A percentile compares a stretch with the other conserved stretches of the same genome.
phyloP scores from a whole-genome alignment of 2,329 filamentous ascomycete species.

The Dactylellina cionopaga region DNA sequence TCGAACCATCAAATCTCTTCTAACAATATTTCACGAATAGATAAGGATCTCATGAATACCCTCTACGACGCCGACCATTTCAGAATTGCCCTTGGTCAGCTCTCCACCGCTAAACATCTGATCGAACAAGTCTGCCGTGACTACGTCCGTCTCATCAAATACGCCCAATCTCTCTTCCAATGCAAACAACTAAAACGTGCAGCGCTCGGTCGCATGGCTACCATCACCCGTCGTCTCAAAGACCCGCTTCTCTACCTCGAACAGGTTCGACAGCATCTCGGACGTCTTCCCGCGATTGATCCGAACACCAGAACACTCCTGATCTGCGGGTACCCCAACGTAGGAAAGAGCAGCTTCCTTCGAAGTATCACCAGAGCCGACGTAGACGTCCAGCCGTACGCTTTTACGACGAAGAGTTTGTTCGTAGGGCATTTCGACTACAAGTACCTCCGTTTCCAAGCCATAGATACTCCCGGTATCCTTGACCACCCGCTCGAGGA shows the following conservation, averaged over 20 bases:
- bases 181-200: conserved; percentile 99
- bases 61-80: conserved; percentile 99
- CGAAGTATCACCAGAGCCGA: conserved; percentile 91
- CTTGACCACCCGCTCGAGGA: conserved; percentile 96
- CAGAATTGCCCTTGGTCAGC: conserved; percentile 92
- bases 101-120: conserved; percentile 93
- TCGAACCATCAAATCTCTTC: conserved; percentile 52
- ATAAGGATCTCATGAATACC: conserved; percentile 91
- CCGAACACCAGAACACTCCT: conserved; percentile 95
- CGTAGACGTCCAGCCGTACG: conserved; percentile 96
- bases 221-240: conserved; percentile 91
- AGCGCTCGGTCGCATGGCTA: conserved; percentile 96
- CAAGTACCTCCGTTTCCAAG: conserved; percentile 89
- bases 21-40: conserved; percentile 58
- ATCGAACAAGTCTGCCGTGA: conserved; percentile 96
- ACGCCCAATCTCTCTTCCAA: conserved; percentile 95
- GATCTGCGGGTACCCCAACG: conserved; percentile 97
- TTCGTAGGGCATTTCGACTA: conserved; percentile 99
- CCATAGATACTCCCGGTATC: conserved; percentile 98
- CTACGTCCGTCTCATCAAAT: conserved; percentile 95
- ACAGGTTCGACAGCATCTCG: conserved; percentile 95
- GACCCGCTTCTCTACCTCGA: conserved; percentile 95
- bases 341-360: conserved; percentile 96
- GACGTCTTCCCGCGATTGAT: conserved; percentile 97
- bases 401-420: conserved; percentile 96